A percentile compares a stretch with the other conserved stretches of the same genome.
phyloP scores from a whole-genome alignment of 2,329 filamentous ascomycete species.

The Moelleriella libera region DNA sequence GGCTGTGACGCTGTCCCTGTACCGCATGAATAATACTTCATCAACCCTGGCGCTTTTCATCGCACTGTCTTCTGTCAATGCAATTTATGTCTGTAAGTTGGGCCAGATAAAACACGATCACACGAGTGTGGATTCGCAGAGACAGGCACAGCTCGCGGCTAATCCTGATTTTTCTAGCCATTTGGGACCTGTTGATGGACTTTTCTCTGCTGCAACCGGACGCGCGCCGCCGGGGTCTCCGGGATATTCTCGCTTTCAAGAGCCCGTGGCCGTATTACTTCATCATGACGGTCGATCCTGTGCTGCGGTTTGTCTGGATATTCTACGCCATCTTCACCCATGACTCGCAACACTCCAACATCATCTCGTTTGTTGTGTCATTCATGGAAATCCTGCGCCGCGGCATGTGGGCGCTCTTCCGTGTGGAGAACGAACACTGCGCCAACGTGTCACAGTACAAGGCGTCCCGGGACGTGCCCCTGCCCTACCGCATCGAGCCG shows the following conservation, averaged over 20 bases:
- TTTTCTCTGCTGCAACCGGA: slow-evolving; percentile 79
- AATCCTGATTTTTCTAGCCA: slow-evolving; percentile 27
- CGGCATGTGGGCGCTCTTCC: slow-evolving; percentile 83
- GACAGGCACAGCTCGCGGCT: too few relatives aligned
- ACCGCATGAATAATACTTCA: slow-evolving; percentile 53
- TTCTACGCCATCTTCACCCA: slow-evolving; percentile 77
- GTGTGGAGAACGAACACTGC: slow-evolving; percentile 96
- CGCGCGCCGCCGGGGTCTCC: slow-evolving; percentile 52
- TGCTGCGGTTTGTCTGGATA: slow-evolving; percentile 88
- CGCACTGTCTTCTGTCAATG: slow-evolving; percentile 66
- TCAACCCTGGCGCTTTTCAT: slow-evolving; percentile 59
- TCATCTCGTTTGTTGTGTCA: slow-evolving; percentile 66
- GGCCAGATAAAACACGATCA: not conserved
- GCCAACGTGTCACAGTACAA: slow-evolving; percentile 83
- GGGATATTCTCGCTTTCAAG: slow-evolving; percentile 70
- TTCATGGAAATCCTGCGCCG: slow-evolving; percentile 71
- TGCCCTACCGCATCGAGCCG: slow-evolving; percentile 59
- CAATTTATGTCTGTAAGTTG: slow-evolving; percentile 60
- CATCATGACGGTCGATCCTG: slow-evolving; percentile 70
- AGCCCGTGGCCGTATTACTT: slow-evolving; percentile 70
- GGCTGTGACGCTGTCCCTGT: slow-evolving; percentile 67
- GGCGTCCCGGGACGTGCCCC: slow-evolving; percentile 71
- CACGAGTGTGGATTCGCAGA: too few relatives aligned
- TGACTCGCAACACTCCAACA: slow-evolving; percentile 67
- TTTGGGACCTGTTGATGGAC: slow-evolving; percentile 96